Percentiles rank a stretch among this genome's conserved stretches.
phyloP scores from a whole-genome alignment of 2,329 filamentous ascomycete genomes.

The Arthrobotrys entomopaga region DNA sequence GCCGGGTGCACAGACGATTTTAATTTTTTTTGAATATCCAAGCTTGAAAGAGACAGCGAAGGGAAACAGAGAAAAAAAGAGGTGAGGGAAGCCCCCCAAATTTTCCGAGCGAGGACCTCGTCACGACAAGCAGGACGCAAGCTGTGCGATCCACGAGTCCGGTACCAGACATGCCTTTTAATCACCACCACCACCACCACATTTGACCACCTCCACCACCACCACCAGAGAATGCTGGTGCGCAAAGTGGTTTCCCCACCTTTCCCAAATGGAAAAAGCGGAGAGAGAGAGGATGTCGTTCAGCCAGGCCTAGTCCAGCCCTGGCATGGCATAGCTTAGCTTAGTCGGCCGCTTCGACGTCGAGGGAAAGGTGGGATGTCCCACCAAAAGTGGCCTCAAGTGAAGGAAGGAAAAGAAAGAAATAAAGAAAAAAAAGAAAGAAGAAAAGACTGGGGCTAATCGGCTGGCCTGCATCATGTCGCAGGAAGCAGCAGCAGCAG shows the following conservation, averaged over 20 bases:
- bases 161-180: constrained; percentile 1
- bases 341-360: constrained; percentile 13
- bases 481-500: constrained; percentile 18
- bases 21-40: background rate
- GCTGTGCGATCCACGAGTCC: constrained; percentile 34
- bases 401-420: too few relatives aligned
- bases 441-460: constrained; percentile 8
- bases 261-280: constrained; percentile 49
- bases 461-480: constrained; percentile 42
- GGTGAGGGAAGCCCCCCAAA: constrained; percentile 19
- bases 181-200: too few relatives aligned
- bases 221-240: background rate
- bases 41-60: background rate
- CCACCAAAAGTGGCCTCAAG: background rate
- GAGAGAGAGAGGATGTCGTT: constrained; percentile 35
- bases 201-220: too few relatives aligned
- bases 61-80: background rate
- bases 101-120: constrained; percentile 15
- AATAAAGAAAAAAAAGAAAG: constrained; percentile 11
- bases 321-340: constrained; percentile 2
- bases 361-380: constrained; percentile 32
- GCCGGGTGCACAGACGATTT: background rate
- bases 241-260: constrained; percentile 34
- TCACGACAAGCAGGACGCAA: constrained; percentile 21
- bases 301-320: constrained; percentile 10